Percentiles rank a stretch among this genome's conserved stretches.
These are phyloP conservation scores for Chrysoporthe cubensis DNA, from an alignment of 2,329 filamentous ascomycete genomes.

Conservation along the genomic window DNA sequence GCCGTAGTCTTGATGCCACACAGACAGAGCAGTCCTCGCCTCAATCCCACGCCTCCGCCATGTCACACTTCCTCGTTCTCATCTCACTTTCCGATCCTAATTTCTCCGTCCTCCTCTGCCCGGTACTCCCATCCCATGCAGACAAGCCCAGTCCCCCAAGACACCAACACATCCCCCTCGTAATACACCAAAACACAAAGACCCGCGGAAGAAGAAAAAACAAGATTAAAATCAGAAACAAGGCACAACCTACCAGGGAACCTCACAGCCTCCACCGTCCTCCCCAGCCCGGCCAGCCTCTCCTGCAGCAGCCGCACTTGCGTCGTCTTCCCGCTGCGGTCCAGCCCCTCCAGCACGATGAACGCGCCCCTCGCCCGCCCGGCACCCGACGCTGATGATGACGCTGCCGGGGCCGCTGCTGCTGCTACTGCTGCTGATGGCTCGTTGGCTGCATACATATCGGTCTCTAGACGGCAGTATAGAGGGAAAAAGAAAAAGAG, in stretches of 20 bases:
- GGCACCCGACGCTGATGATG: not conserved
- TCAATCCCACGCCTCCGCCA: not conserved
- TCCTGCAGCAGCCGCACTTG: slow-evolving; percentile 75
- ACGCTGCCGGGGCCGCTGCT: not conserved
- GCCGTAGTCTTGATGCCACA: too few species aligned
- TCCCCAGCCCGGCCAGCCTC: slow-evolving; percentile 51
- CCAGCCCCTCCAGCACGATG: slow-evolving; percentile 85
- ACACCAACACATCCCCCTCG: too few species aligned
- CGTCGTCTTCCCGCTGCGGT: slow-evolving; percentile 90
- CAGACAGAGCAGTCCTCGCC: not conserved
- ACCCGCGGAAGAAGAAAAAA: not conserved
- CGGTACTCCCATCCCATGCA: too few species aligned
- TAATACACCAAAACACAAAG: not conserved
- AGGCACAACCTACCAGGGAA: slow-evolving; percentile 55
- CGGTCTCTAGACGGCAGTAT: not conserved
- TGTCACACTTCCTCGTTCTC: not conserved
- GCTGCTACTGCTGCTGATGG: not conserved
- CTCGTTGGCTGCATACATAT: not conserved
- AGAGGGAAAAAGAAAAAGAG: not conserved
- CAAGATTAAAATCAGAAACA: not conserved
- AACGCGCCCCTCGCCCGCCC: slow-evolving; percentile 61
- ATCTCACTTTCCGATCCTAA: not conserved
- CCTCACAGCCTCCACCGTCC: slow-evolving; percentile 56
- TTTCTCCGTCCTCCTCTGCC: not conserved
- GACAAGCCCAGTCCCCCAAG: too few species aligned